Base-by-base conservation (phyloP, 768 basidiomycete species). In the Xerocomellus dryophilus region DNA sequence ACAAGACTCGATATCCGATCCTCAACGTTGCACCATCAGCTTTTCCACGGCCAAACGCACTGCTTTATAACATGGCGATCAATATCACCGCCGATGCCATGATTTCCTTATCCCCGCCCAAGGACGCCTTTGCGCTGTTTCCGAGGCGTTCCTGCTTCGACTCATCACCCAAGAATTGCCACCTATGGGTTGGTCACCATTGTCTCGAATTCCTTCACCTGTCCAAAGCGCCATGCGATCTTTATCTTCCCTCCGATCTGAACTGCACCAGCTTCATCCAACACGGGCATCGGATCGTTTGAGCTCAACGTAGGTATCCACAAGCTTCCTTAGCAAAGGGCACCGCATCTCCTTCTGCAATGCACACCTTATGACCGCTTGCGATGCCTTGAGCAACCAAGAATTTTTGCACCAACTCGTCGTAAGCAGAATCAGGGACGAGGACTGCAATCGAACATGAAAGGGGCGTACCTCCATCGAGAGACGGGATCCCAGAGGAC, bases 201-300 rank as follows among this genome's bases (percentile, higher is more conserved):
- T 5, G 94, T 97, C 73, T 91, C 83, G 69, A 97, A 96, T 71
- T 79, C 85, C 73, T 88, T 90, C 90, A 98, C 90, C 53, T 85
- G 80, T 64, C 93, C 92, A 71, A 98, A 99, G 66, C 97, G 81
- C 91, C 97, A 99, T 29, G 97, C 97, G 63, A 99, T 98, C 74
- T 90, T 96, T 59, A 95, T 88, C 62, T 84, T 85, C 25, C 82
- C 77, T 39, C 74, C 79, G 35, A 62, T 66, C 60, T 76, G 77
- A 12, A 66, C 65, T n/a, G 58, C 59, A 32, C 58, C 63, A 29
- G 52, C 63, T 34, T 76, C 73, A 39, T 78, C 77, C 25, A 47
- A 47, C 9, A 54, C 20, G 15, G 62, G 56, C n/a, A 55, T 47
- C 20, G 52, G 46, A 20, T 55, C 51, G 31, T 27, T 45, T 32